Evolutionary conservation across 805 yeast genomes (phyloP).

Genomic region (Teunomyces funiuensis): DNA sequence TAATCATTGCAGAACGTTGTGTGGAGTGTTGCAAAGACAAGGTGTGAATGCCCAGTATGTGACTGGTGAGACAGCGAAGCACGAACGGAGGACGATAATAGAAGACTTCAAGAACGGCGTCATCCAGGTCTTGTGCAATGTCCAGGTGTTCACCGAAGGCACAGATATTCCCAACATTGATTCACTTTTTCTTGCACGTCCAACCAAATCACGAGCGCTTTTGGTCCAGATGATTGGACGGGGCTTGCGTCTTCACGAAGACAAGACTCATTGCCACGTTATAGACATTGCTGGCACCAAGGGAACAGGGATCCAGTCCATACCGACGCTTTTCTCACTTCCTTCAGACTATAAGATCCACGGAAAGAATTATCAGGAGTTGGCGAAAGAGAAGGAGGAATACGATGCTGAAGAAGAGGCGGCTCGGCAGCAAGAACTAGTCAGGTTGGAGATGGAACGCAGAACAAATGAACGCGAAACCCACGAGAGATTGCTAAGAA

Average conservation of each 20-base stretch:
- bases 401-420: conserved; percentile 11
- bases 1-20: conserved; percentile 58
- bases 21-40: conserved; percentile 49
- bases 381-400: conserved; percentile 19
- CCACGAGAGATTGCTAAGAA: background rate
- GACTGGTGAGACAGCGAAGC: conserved; percentile 59
- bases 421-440: background rate
- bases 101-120: conserved; percentile 60
- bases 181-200: conserved; percentile 73
- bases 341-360: conserved; percentile 28
- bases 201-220: conserved; percentile 72
- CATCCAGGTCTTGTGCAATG: conserved; percentile 76
- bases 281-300: conserved; percentile 73
- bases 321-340: conserved; percentile 37
- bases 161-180: conserved; percentile 92
- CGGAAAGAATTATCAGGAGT: conserved; percentile 15
- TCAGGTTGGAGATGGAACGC: background rate
- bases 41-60: conserved; percentile 74
- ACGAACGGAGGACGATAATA: conserved; percentile 52
- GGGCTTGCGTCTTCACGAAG: conserved; percentile 66
- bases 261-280: conserved; percentile 67
- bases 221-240: conserved; percentile 89
- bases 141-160: conserved; percentile 91
- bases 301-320: conserved; percentile 43
- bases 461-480: background rate